phyloP scores from a whole-genome alignment of 2,329 filamentous ascomycete genomes.

The Botryosphaeria agaves region DNA sequence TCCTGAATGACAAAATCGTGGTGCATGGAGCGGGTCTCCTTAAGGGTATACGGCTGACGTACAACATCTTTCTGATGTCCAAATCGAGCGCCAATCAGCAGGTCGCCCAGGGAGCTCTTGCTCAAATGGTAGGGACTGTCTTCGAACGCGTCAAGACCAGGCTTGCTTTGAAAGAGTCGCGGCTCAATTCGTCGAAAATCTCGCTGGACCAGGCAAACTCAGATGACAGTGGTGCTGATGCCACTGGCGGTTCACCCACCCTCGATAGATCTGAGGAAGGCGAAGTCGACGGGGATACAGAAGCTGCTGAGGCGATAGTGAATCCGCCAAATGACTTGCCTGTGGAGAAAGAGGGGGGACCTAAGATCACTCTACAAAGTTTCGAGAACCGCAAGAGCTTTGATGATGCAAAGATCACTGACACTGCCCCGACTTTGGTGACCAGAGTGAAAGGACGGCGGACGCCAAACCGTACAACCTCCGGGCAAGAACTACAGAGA shows the following conservation, averaged over 20 bases:
- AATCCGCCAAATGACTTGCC: conserved; percentile 24
- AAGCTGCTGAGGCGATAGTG: conserved; percentile 12
- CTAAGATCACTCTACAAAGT: conserved; percentile 48
- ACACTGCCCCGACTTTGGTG: conserved; percentile 50
- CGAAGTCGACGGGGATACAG: conserved; percentile 18
- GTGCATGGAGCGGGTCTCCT: conserved; percentile 91
- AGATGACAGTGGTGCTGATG: conserved; percentile 15
- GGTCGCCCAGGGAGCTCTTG: conserved; percentile 88
- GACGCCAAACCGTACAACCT: conserved; percentile 24
- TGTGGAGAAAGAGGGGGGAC: conserved; percentile 29
- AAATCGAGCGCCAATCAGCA: conserved; percentile 91
- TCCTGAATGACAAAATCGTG: conserved; percentile 96
- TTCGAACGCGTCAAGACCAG: conserved; percentile 86
- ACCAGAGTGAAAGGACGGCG: conserved; percentile 36
- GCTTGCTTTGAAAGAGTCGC: conserved; percentile 71
- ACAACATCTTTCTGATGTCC: conserved; percentile 95
- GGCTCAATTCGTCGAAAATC: conserved; percentile 36
- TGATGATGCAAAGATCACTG: conserved; percentile 47
- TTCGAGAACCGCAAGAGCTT: conserved; percentile 51
- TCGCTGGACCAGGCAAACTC: conserved; percentile 20
- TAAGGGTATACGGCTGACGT: conserved; percentile 93
- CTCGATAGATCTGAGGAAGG: conserved; percentile 20
- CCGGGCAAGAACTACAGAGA: conserved; percentile 23
- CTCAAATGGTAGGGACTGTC: conserved; percentile 96
- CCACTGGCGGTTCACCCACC: conserved; percentile 9